Evolutionary conservation across 805 yeast species (phyloP), one percentile per base, ranked within the genome.

Genomic region (Starmerella bombi): DNA sequence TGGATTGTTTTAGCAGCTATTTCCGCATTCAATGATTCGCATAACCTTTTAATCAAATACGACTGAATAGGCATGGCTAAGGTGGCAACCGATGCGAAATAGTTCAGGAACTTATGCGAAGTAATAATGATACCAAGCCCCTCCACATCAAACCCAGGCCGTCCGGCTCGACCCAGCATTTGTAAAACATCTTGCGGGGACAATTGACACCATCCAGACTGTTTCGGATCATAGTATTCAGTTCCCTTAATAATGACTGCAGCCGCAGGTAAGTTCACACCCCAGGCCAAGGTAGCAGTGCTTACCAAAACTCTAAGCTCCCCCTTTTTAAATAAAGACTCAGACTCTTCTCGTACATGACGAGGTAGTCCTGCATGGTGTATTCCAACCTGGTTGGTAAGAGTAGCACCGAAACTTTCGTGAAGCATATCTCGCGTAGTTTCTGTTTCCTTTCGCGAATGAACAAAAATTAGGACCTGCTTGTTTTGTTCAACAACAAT

Each of bases 231-330:
- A 53, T 93, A 91, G 0, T 85, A 77, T 53, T 83, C 93, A 0
- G 98, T 88, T 0, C 97, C 97, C 54, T 91, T 91, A 25, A 91
- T 76, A 46, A 91, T 82, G 16, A 91, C 99, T 25, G 85, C 94
- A 2, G 95, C 95, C 5, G 98, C 98, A 2, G 99, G 98, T 41
- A 91, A 66, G 56, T 91, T 91, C 15, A 91, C 96, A 71, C 99
- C 99, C 98, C 98, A 91, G 0, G 99, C 99, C 45, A 91, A 70
- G 0, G 99, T 91, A 0, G 98, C 94, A 2, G 99, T 91, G 70
- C 96, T 85, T 51, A 93, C 81, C 16, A 91, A 64, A 0, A 91
- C 96, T 46, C 77, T 81, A 48, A 86, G 75, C 0, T 83, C 78
- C 32, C 99, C 97, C 23, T 68, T 63, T 27, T 75, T 65, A 57